These are phyloP conservation scores for Umbelopsis sp. DNA, from an alignment of 192 early-diverging fungal genomes.

Conservation along the genomic window DNA sequence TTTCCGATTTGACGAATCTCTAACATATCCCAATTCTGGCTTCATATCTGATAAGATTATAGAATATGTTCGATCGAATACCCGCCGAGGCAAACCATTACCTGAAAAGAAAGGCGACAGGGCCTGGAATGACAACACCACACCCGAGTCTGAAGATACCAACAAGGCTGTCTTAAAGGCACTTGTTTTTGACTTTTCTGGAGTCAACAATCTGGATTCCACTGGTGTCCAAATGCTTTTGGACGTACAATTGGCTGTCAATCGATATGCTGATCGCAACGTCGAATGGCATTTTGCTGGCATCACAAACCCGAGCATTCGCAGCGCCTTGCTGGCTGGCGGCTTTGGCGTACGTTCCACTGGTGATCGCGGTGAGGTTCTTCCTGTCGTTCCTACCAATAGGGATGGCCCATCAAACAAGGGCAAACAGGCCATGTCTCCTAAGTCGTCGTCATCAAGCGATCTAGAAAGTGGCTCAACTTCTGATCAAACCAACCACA, in stretches of 20 bases:
- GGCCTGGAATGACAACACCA: conserved; percentile 33
- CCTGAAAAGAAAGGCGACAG: conserved; percentile 24
- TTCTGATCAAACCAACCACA: neutral
- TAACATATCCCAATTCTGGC: conserved; percentile 35
- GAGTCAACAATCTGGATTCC: conserved; percentile 42
- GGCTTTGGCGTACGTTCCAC: conserved; percentile 31
- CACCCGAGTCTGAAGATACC: neutral
- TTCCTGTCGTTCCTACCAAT: conserved; percentile 27
- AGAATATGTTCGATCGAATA: conserved; percentile 26
- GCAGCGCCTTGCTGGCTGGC: conserved; percentile 30
- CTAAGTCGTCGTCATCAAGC: neutral
- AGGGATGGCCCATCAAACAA: conserved; percentile 21
- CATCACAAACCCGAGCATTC: conserved; percentile 33
- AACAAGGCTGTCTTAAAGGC: conserved; percentile 9
- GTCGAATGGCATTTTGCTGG: conserved; percentile 44
- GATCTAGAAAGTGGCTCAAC: neutral
- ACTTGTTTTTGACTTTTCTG: conserved; percentile 32
- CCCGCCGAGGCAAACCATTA: conserved; percentile 13
- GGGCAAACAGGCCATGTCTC: conserved; percentile 13
- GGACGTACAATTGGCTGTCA: conserved; percentile 35
- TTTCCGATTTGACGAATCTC: conserved; percentile 33
- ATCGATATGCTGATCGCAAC: conserved; percentile 34
- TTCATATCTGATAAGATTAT: conserved; percentile 36
- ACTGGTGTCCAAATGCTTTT: conserved; percentile 42
- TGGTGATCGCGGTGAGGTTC: conserved; percentile 13